Conservation (phyloP, 148 eudicot species). For the Rhododendron kiyosumense region DNA sequence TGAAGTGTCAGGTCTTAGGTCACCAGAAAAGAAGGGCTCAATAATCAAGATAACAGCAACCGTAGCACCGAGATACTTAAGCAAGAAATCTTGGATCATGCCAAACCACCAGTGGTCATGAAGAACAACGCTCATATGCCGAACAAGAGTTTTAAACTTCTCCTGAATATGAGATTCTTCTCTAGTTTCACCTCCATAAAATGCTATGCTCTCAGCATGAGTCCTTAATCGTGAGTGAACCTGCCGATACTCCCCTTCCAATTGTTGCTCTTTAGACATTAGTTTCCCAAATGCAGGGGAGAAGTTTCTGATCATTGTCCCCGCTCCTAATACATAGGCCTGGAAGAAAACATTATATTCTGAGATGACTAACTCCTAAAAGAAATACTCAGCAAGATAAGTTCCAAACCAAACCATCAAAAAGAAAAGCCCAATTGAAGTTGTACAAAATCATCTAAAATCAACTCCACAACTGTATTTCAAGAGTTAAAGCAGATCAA, state of each 20-base stretch:
- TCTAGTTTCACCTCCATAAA: constrained; percentile 89
- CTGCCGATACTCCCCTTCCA: constrained; percentile 97
- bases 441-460: neutral
- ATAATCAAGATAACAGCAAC: constrained; percentile 94
- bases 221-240: constrained; percentile 92
- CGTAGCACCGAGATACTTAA: constrained; percentile 98
- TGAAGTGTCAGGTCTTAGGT: constrained; percentile 81
- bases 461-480: constrained; percentile 2
- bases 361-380: neutral
- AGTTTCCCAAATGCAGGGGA: constrained; percentile 92
- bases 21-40: constrained; percentile 96
- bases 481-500: constrained; percentile 11
- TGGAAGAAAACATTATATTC: constrained; percentile 23
- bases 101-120: constrained; percentile 99
- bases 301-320: constrained; percentile 81
- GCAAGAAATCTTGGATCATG: constrained; percentile 93
- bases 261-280: constrained; percentile 90
- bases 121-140: constrained; percentile 74
- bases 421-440: neutral
- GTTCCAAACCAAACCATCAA: neutral
- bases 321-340: constrained; percentile 96
- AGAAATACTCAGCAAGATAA: neutral
- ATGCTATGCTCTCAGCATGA: constrained; percentile 95
- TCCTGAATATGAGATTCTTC: constrained; percentile 88
- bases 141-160: constrained; percentile 74